A percentile compares a stretch with the other conserved stretches of the same genome.
phyloP scores from a whole-genome alignment of 108 stramenopile species.

The Asterionellopsis glacialis region DNA sequence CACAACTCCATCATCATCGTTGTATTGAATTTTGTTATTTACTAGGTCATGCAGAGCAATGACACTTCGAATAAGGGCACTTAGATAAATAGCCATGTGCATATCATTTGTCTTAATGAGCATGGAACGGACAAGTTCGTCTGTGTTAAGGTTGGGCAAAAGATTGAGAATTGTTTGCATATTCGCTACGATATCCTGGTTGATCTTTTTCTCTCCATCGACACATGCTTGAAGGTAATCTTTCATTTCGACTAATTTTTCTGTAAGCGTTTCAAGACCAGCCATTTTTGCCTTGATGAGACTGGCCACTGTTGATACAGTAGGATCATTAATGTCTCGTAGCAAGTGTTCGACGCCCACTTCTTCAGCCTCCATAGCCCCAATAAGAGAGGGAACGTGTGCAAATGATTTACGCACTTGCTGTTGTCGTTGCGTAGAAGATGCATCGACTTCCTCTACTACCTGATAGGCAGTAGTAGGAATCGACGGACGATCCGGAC shows the following conservation, averaged over 20 bases:
- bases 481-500: conserved; percentile 86
- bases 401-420: conserved; percentile 90
- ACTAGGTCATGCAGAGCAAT: conserved; percentile 96
- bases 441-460: conserved; percentile 74
- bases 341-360: conserved; percentile 98
- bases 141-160: conserved; percentile 95
- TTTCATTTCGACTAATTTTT: conserved; percentile 92
- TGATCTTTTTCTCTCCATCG: conserved; percentile 51
- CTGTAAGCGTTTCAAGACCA: conserved; percentile 83
- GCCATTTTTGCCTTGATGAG: conserved; percentile 92
- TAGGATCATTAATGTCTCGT: conserved; percentile 99
- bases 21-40: conserved; percentile 92
- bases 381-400: conserved; percentile 88
- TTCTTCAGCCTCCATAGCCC: conserved; percentile 96
- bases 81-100: conserved; percentile 91
- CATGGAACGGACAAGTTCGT: conserved; percentile 86
- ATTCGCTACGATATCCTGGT: conserved; percentile 89
- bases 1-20: conserved; percentile 31
- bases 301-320: conserved; percentile 89
- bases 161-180: conserved; percentile 96
- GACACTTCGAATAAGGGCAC: conserved; percentile 87
- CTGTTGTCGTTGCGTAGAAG: conserved; percentile 36
- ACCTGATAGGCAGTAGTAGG: conserved; percentile 95
- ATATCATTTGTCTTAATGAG: conserved; percentile 98
- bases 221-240: conserved; percentile 84